Evolutionary conservation across 2,329 filamentous ascomycete genomes (phyloP), one percentile per base, ranked within the genome.

Genomic region (Trichophyton equinum): DNA sequence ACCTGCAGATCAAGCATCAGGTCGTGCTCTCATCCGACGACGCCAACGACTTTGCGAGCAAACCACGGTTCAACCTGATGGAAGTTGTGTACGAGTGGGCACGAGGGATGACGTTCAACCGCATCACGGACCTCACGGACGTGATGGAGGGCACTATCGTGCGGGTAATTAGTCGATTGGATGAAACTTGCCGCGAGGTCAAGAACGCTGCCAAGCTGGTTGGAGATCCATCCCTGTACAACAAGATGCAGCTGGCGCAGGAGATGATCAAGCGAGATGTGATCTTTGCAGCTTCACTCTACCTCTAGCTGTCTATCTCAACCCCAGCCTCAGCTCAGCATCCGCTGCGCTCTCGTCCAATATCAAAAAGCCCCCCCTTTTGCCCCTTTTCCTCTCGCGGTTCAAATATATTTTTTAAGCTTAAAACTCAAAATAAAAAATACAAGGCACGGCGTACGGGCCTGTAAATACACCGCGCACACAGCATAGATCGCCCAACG

Each of bases 71-170:
- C 71, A 94, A 92, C 1, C 82, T 99, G 61, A 91, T 96, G 72
- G 94, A 99, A 74, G 94, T 99, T 0, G 95, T 99, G 38, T 96
- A 97, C 72, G 94, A 99, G 74, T 99, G 94, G 94, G 94, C 94
- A 8, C 81, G 90, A 57, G 94, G 94, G 27, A 97, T 97, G 90
- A 92, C 89, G 59, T 99, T 99, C 80, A 95, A 95, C 75, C 92
- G 94, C 65, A 99, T 99, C 67, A 97, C 92, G 0, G 88, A 92
- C 66, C 77, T 99, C 70, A 99, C 94, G 6, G 92, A 97, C 72
- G 91, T 99, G 61, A 84, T 97, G 68, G 94, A 99, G 74, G 94
- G 94, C 1, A 97, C 94, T 0, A 97, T 99, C 75, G 94, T 99
- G 56, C 81, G 94, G 59, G 92, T 94, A 1, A 97, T 99, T 67